A percentile compares a stretch with the other conserved stretches of the same genome.
phyloP scores from a whole-genome alignment of 2,329 filamentous ascomycete genomes.

The Macrophomina phaseolina region DNA sequence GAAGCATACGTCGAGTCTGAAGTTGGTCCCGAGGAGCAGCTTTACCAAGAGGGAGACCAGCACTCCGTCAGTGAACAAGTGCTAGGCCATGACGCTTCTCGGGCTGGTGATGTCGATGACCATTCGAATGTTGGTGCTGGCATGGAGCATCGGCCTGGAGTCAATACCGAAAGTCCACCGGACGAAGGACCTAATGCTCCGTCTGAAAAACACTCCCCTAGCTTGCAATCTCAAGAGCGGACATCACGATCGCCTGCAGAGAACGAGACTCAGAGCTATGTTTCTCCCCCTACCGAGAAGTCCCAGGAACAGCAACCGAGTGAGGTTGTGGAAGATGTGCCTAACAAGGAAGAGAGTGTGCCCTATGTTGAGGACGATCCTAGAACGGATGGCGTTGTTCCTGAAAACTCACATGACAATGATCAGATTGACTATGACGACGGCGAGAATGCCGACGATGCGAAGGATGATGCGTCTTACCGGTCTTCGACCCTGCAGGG shows the following conservation, averaged over 20 bases:
- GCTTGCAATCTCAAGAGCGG: neutral
- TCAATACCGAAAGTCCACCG: too few species aligned
- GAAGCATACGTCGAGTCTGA: slow-evolving; percentile 23
- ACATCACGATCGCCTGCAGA: neutral
- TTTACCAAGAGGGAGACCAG: neutral
- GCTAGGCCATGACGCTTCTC: neutral
- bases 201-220: neutral
- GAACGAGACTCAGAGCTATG: neutral
- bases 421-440: slow-evolving; percentile 60
- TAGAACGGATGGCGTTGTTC: neutral
- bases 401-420: slow-evolving; percentile 35
- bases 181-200: neutral
- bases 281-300: slow-evolving; percentile 5
- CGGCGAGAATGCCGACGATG: slow-evolving; percentile 42
- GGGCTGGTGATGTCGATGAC: neutral
- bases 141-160: neutral
- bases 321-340: neutral
- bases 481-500: slow-evolving; percentile 43
- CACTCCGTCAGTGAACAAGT: neutral
- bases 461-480: slow-evolving; percentile 33
- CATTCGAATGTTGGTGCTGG: neutral
- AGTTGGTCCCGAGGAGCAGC: slow-evolving; percentile 4
- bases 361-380: neutral
- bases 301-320: slow-evolving; percentile 11
- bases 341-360: neutral